Percentiles rank a stretch among this genome's conserved stretches.
Evolutionary conservation across 2,329 filamentous ascomycete species (phyloP).

Genomic region (Byssoonygena ceratinophila): DNA sequence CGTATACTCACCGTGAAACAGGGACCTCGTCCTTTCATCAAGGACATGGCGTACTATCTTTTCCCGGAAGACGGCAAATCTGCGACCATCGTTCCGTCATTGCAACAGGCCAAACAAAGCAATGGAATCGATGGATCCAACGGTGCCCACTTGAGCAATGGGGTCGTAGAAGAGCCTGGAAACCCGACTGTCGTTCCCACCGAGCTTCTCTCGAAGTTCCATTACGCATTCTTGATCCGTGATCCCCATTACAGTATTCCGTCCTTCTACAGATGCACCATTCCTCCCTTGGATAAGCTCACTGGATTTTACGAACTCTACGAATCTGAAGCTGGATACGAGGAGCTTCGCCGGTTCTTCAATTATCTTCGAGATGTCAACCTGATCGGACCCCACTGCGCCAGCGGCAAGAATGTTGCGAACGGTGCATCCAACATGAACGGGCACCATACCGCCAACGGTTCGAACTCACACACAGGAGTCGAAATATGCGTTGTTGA

Average conservation of each 20-base stretch:
- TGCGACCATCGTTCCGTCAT: constrained; percentile 66
- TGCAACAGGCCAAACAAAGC: constrained; percentile 49
- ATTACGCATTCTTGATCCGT: constrained; percentile 94
- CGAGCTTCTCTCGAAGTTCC: constrained; percentile 64
- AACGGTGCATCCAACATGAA: constrained; percentile 25
- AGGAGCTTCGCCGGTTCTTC: constrained; percentile 75
- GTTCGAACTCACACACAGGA: constrained; percentile 3
- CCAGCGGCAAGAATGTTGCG: constrained; percentile 30
- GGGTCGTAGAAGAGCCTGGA: constrained; percentile 44
- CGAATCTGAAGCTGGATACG: constrained; percentile 79
- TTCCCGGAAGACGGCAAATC: constrained; percentile 61
- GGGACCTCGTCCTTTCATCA: constrained; percentile 93
- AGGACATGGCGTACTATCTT: constrained; percentile 92
- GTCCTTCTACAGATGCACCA: constrained; percentile 86
- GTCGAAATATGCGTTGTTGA: constrained; percentile 72
- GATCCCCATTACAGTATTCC: constrained; percentile 87
- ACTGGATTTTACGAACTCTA: constrained; percentile 84
- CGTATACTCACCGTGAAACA: constrained; percentile 40
- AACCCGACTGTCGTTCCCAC: constrained; percentile 81
- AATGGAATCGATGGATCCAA: constrained; percentile 42
- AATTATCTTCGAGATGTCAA: constrained; percentile 64
- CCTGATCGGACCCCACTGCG: constrained; percentile 58
- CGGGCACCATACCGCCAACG: constrained; percentile 21
- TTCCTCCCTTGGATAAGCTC: constrained; percentile 69
- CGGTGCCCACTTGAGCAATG: constrained; percentile 22